These are phyloP conservation scores for Uronychia setigera DNA, from an alignment of 73 alveolate genomes.

Conservation along the genomic window DNA sequence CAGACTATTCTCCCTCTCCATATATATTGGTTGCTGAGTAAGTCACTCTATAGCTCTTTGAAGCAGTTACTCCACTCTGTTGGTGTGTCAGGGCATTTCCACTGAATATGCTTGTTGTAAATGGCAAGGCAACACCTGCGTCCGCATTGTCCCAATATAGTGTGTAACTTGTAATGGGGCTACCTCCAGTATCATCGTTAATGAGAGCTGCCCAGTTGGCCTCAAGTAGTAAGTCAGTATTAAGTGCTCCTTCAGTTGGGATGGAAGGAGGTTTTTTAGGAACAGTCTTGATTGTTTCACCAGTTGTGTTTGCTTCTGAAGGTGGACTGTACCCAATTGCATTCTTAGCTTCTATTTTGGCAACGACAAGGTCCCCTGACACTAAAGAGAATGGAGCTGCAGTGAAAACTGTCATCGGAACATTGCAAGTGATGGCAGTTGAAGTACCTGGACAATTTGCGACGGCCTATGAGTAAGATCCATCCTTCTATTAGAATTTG, in stretches of 20 bases:
- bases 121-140: neutral
- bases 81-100: conserved; percentile 9
- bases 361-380: conserved; percentile 33
- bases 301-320: conserved; percentile 11
- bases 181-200: conserved; percentile 26
- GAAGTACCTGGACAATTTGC: conserved; percentile 18
- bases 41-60: conserved; percentile 10
- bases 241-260: conserved; percentile 47
- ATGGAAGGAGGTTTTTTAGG: conserved; percentile 47
- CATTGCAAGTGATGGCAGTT: conserved; percentile 9
- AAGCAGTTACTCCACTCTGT: conserved; percentile 7
- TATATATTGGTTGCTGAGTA: conserved; percentile 33
- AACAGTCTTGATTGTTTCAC: conserved; percentile 13
- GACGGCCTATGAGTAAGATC: conserved; percentile 14
- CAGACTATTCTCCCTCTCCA: conserved; percentile 50
- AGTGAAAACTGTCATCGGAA: conserved; percentile 39
- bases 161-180: conserved; percentile 27
- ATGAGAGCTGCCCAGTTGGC: conserved; percentile 40
- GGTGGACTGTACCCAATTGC: conserved; percentile 29
- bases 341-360: conserved; percentile 51
- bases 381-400: conserved; percentile 14
- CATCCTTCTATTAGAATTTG: neutral
- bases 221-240: conserved; percentile 24
- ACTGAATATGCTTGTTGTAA: neutral
- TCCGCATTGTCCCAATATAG: conserved; percentile 40